phyloP scores from a whole-genome alignment of 2,329 filamentous ascomycete genomes.

The Ambrosiella cleistominuta region DNA sequence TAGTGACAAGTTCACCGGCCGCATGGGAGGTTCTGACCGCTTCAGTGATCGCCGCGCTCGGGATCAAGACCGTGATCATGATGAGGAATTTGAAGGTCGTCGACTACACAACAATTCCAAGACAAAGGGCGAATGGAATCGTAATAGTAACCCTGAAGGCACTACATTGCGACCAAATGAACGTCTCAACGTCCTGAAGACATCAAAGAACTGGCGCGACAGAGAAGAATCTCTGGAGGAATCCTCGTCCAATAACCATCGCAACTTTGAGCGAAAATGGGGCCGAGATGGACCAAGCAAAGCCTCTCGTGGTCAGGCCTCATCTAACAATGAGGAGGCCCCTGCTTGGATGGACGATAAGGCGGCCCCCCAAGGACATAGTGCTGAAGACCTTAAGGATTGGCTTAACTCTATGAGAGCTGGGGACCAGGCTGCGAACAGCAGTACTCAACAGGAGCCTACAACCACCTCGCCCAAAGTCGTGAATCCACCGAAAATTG shows the following conservation, averaged over 20 bases:
- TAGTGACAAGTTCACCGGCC: slow-evolving; percentile 51
- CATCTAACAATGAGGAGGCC: slow-evolving; percentile 49
- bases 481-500: slow-evolving; percentile 22
- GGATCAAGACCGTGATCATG: slow-evolving; percentile 39
- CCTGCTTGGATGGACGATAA: slow-evolving; percentile 81
- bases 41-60: slow-evolving; percentile 27
- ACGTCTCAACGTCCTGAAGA: slow-evolving; percentile 32
- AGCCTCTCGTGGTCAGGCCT: slow-evolving; percentile 23
- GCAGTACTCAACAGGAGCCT: no score
- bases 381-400: no score
- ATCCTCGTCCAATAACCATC: slow-evolving; percentile 31
- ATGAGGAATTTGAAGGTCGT: slow-evolving; percentile 32
- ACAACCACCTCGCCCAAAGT: not conserved
- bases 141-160: slow-evolving; percentile 25
- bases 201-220: slow-evolving; percentile 41
- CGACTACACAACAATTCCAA: slow-evolving; percentile 31
- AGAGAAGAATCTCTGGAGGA: slow-evolving; percentile 34
- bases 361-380: slow-evolving; percentile 32
- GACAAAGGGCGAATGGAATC: slow-evolving; percentile 60
- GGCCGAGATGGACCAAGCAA: slow-evolving; percentile 29
- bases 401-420: slow-evolving; percentile 63
- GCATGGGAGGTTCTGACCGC: slow-evolving; percentile 37
- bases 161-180: slow-evolving; percentile 24
- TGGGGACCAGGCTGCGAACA: slow-evolving; percentile 16
- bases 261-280: slow-evolving; percentile 31